A percentile compares a stretch with the other conserved stretches of the same genome.
phyloP scores from a whole-genome alignment of 1,139 yeast genomes.

The Suhomyces taliae region DNA sequence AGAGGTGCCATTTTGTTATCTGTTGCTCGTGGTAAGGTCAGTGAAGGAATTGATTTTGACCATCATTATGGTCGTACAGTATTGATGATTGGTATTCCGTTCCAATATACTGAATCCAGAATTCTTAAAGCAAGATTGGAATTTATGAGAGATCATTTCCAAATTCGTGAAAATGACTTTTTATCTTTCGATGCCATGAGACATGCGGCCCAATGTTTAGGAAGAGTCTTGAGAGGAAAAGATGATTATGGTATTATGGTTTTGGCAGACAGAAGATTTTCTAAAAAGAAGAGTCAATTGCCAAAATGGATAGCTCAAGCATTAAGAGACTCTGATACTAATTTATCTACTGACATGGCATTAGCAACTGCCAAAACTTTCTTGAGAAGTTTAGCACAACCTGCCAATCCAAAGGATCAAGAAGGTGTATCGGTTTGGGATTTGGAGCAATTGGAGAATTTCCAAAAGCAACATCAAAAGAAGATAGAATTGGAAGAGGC shows the following conservation, averaged over 20 bases:
- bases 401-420: slow-evolving; percentile 84
- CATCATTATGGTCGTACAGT: slow-evolving; percentile 98
- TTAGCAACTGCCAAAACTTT: slow-evolving; percentile 92
- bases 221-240: slow-evolving; percentile 94
- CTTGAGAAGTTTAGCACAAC: slow-evolving; percentile 91
- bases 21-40: slow-evolving; percentile 98
- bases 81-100: slow-evolving; percentile 97
- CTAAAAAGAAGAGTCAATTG: slow-evolving; percentile 78
- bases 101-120: slow-evolving; percentile 96
- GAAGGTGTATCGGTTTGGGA: slow-evolving; percentile 97
- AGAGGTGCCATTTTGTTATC: slow-evolving; percentile 94
- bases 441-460: slow-evolving; percentile 60
- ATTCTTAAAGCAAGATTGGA: slow-evolving; percentile 92
- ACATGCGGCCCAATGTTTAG: slow-evolving; percentile 98
- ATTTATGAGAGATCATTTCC: slow-evolving; percentile 87
- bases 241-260: slow-evolving; percentile 99
- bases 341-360: slow-evolving; percentile 96
- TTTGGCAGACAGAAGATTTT: slow-evolving; percentile 88
- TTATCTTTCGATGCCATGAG: slow-evolving; percentile 98
- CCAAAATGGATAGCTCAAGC: slow-evolving; percentile 99
- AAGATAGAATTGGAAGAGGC: slow-evolving; percentile 19
- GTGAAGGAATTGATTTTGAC: slow-evolving; percentile 99
- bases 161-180: slow-evolving; percentile 90
- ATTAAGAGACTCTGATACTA: slow-evolving; percentile 84
- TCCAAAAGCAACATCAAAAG: slow-evolving; percentile 54